Percentiles rank a stretch among this genome's conserved stretches.
phyloP scores from a whole-genome alignment of 73 alveolate species.

The Symbiodinium pilosum region DNA sequence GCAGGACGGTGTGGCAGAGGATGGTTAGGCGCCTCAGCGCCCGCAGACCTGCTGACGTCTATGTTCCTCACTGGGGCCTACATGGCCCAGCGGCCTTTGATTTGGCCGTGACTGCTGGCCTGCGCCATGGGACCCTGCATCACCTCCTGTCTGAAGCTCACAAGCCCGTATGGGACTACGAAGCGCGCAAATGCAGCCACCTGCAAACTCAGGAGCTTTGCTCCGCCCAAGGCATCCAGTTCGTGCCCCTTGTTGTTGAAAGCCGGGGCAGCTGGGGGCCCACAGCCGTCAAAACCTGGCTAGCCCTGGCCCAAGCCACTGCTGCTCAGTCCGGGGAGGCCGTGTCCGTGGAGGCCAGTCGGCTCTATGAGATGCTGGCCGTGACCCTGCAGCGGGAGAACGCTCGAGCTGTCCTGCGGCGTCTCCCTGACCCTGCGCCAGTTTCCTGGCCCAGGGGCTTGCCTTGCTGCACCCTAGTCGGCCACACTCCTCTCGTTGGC shows the following conservation, averaged over 20 bases:
- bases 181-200: neutral
- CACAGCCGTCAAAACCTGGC: neutral
- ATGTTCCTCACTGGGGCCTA: no score
- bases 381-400: neutral
- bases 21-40: no score
- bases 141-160: no score
- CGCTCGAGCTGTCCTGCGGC: neutral
- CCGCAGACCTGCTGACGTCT: no score
- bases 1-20: no score
- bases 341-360: neutral
- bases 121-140: no score
- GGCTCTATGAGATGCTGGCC: neutral
- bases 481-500: no score
- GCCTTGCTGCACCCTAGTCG: neutral
- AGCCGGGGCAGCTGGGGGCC: neutral
- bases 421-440: neutral
- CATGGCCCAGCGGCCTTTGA: no score
- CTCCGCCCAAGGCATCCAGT: neutral
- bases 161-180: no score
- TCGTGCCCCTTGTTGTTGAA: neutral
- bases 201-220: neutral
- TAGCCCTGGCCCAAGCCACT: neutral
- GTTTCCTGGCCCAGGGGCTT: neutral
- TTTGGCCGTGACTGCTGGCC: no score
- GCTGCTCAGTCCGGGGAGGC: neutral